Evolutionary conservation across 1,284 basidiomycete species (phyloP), one percentile per base, ranked within the genome.

Genomic region (Xerocomus amazonicus): DNA sequence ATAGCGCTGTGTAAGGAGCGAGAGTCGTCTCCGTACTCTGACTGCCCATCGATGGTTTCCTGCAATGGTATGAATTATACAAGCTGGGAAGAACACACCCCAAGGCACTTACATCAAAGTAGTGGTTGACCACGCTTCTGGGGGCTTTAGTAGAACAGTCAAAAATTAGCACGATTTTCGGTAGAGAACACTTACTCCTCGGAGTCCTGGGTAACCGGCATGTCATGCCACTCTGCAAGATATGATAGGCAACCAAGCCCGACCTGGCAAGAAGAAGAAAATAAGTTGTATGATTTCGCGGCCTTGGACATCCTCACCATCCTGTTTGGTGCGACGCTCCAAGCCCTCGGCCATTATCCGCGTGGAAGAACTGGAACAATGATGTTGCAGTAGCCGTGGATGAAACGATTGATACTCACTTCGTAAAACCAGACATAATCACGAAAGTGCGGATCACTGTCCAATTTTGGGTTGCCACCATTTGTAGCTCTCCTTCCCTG

Each of bases 281-380:
- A 32, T 45, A 14, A 23, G 19, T 23, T 19, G 39, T 7, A 26
- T 32, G 19, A 29, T 45, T 12, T 45, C 13, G 33, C 43, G 43
- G 31, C 43, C 36, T 26, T 41, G 50, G 3, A 47, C 36, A 46
- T 52, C 65, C 78, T 59, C 62, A 87, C 92, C 96, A 98, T 61
- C 95, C 95, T 54, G 93, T 97, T 71, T 99, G 96, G 73, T 99
- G 96, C 6, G 92, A 95, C 1, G 96, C 96, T 35, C 96, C 96
- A 16, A 97, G 77, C 19, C 96, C 96, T 51, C 86, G 82, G 9
- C 95, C 96, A 53, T 79, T 85, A 62, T 98, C 92, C 26, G 86
- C 95, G 67, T 98, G 90, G 85, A 98, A 98, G 76, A 90, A 97
- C 87, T 93, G 57, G 16, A 23, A 35, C 9, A 35, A 45, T 23